These are phyloP conservation scores for Rhynchosporium secalis DNA, from an alignment of 2,329 filamentous ascomycete genomes.

Conservation along the genomic window DNA sequence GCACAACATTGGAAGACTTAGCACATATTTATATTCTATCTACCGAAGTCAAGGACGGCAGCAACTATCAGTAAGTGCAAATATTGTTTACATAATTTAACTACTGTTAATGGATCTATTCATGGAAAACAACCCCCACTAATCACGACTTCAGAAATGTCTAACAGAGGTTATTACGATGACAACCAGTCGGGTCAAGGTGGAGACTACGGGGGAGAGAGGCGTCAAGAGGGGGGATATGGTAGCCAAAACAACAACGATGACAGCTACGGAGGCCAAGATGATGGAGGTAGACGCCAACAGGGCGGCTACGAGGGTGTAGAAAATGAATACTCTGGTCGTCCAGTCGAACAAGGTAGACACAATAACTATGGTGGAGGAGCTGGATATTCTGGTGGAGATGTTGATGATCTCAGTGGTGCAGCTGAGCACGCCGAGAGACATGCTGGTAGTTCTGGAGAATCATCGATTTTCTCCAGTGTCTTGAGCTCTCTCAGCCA, in stretches of 20 bases:
- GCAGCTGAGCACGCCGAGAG: conserved; percentile 56
- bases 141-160: conserved; percentile 20
- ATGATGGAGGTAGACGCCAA: conserved; percentile 14
- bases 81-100: background rate
- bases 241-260: conserved; percentile 24
- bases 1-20: background rate
- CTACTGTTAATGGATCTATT: background rate
- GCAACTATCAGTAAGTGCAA: background rate
- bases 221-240: conserved; percentile 27
- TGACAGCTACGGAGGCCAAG: background rate
- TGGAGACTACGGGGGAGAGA: conserved; percentile 19
- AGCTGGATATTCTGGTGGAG: conserved; percentile 40
- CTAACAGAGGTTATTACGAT: conserved; percentile 23
- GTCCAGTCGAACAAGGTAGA: conserved; percentile 15
- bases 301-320: conserved; percentile 14
- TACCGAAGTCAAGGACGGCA: background rate
- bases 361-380: conserved; percentile 28
- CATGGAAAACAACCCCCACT: conserved; percentile 9
- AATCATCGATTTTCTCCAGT: conserved; percentile 53
- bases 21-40: background rate
- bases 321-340: conserved; percentile 17
- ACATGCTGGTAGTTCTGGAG: conserved; percentile 52
- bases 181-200: conserved; percentile 24
- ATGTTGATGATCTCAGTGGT: conserved; percentile 52
- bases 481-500: conserved; percentile 57